These are phyloP conservation scores for Mytilinidion resinicola DNA, from an alignment of 495 filamentous ascomycete species.

Conservation along the genomic window DNA sequence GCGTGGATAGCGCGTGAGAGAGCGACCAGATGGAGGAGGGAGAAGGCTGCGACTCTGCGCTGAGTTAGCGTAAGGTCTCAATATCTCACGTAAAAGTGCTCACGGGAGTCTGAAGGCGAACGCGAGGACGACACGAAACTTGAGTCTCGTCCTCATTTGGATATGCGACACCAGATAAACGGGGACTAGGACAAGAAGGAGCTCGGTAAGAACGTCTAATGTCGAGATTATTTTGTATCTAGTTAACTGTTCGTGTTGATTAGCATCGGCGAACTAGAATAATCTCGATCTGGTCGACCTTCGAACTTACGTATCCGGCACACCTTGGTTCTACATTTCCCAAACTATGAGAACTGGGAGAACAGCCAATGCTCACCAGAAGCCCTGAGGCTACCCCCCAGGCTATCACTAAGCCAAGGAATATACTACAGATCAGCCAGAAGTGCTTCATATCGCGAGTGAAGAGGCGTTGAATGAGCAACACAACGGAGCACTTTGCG, in stretches of 20 bases:
- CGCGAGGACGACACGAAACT: conserved; percentile 11
- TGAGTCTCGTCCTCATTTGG: conserved; percentile 16
- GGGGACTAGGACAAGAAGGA: conserved; percentile 17
- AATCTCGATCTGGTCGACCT: no score
- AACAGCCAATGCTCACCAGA: conserved; percentile 12
- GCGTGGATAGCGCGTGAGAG: not conserved
- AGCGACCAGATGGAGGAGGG: not conserved
- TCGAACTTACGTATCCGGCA: no score
- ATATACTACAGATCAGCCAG: conserved; percentile 17
- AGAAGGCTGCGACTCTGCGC: conserved; percentile 6
- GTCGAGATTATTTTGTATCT: conserved; percentile 15
- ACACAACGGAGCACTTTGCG: conserved; percentile 18
- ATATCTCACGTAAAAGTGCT: not conserved
- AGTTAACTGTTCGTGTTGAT: not conserved
- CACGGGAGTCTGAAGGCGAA: conserved; percentile 18
- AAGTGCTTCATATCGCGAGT: conserved; percentile 16
- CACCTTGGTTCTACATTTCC: no score
- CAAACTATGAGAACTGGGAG: not conserved
- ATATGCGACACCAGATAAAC: conserved; percentile 17
- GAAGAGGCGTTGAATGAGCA: conserved; percentile 22
- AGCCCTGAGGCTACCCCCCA: conserved; percentile 9
- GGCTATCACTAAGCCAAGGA: not conserved
- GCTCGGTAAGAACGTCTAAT: conserved; percentile 17
- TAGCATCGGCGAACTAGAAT: no score
- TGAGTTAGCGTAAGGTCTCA: not conserved